Percentiles rank a stretch among this genome's conserved stretches.
Conservation (phyloP, 345 rosid genomes). For the Sapria himalayana region DNA sequence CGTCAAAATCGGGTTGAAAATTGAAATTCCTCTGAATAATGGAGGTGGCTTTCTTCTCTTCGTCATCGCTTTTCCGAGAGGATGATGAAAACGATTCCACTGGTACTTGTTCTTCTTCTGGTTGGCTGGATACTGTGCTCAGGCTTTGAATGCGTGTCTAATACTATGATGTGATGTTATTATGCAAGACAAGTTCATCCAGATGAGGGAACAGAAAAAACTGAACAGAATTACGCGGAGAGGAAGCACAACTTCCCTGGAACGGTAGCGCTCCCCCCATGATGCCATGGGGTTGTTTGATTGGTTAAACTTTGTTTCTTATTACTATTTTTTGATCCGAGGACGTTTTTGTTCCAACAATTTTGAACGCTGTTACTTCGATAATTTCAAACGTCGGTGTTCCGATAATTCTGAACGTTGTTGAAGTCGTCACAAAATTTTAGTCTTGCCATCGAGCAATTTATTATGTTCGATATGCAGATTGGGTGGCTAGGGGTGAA, state of each 20-base stretch:
- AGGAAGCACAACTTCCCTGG: slow-evolving; percentile 71
- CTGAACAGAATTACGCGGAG: slow-evolving; percentile 43
- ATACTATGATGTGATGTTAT: neutral
- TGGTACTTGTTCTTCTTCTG: slow-evolving; percentile 11
- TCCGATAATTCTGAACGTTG: too few relatives aligned
- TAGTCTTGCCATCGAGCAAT: too few relatives aligned
- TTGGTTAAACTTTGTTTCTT: neutral
- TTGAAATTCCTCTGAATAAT: too few relatives aligned
- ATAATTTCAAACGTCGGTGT: too few relatives aligned
- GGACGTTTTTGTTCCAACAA: neutral
- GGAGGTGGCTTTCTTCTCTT: slow-evolving; percentile 95
- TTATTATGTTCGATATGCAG: too few relatives aligned
- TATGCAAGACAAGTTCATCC: neutral
- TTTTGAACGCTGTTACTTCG: neutral
- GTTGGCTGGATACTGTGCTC: slow-evolving; percentile 1
- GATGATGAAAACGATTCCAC: slow-evolving; percentile 24
- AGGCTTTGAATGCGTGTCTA: neutral
- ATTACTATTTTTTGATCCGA: too few relatives aligned
- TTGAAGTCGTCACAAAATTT: too few relatives aligned
- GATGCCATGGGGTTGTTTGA: neutral
- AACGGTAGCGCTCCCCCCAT: slow-evolving; percentile 19
- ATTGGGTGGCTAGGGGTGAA: too few relatives aligned
- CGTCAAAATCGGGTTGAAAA: too few relatives aligned
- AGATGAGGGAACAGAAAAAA: slow-evolving; percentile 27
- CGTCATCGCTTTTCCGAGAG: slow-evolving; percentile 62